Evolutionary conservation across 2,329 filamentous ascomycete genomes (phyloP), one percentile per base, ranked within the genome.

Genomic region (Fusarium phyllophilum): DNA sequence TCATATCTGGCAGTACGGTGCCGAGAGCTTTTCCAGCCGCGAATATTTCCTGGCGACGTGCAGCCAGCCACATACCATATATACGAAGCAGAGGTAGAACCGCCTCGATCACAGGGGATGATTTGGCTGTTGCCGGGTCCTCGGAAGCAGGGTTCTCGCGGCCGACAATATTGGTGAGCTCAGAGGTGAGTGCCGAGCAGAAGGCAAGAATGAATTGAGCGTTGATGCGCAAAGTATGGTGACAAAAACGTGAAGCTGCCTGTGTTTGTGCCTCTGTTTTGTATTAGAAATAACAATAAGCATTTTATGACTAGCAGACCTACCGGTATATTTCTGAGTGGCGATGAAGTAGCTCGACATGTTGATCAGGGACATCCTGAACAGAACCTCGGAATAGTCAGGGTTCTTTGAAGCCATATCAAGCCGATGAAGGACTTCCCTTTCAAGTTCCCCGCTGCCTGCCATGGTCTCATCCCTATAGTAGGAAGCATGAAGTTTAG

Each of bases 301-400:
- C n/a, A 58, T 22, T n/a, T 22, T 29, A 29, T n/a, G 24, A 8
- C 15, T 29, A 31, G 8, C 10, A 39, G 18, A 81, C 84, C 68
- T 69, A 84, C 83, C 79, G 26, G 76, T 75, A 57, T 78, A 81
- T 41, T 79, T 78, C 34, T 74, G 61, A 18, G 78, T 78, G 13
- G 94, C 92, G 78, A 94, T 88, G 73, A 92, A 89, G 80, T 96
- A 94, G 12, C 95, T 94, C 11, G 94, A 91, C 70, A 98, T 93
- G 78, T 97, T 98, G 75, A 96, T 90, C 49, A 98, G 85, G 11
- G 94, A 89, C 82, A 98, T 92, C 80, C 95, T 96, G 71, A 93
- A 88, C 34, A 98, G 81, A 18, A 90, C 88, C 18, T 87, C 87
- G 49, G 91, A 89, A 55, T 92, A 86, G 4, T 89, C 87, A 15